A percentile compares a stretch with the other conserved stretches of the same genome.
These are phyloP conservation scores for Geranomyces michiganensis DNA, from an alignment of 192 early-diverging fungal genomes.

Conservation along the genomic window DNA sequence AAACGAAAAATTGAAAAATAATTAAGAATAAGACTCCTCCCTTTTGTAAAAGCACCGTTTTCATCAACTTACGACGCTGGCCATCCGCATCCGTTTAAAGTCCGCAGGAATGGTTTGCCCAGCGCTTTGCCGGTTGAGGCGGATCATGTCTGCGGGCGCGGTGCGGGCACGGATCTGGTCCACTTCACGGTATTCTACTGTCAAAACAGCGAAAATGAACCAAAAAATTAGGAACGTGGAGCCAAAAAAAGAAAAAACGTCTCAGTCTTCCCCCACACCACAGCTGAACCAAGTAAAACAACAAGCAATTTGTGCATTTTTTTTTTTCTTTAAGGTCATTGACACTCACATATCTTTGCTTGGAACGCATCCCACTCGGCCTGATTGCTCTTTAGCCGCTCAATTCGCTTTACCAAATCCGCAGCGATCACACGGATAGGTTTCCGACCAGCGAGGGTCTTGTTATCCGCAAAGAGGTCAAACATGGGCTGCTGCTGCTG, in stretches of 20 bases:
- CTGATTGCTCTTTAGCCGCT: constrained; percentile 53
- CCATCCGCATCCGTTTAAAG: constrained; percentile 11
- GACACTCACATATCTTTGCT: constrained; percentile 44
- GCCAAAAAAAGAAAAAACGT: not conserved
- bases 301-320: no score
- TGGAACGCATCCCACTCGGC: constrained; percentile 60
- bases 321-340: not conserved
- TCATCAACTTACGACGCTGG: constrained; percentile 13
- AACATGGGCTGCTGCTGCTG: constrained; percentile 15
- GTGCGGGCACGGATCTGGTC: constrained; percentile 13
- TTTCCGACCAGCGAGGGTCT: constrained; percentile 49
- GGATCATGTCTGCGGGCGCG: constrained; percentile 35
- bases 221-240: not conserved
- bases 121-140: constrained; percentile 30
- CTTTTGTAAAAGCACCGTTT: no score
- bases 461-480: constrained; percentile 22
- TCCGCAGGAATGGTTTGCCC: constrained; percentile 22
- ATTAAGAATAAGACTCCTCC: no score
- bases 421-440: constrained; percentile 54
- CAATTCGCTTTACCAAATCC: constrained; percentile 54
- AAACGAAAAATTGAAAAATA: no score
- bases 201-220: not conserved
- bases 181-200: constrained; percentile 24
- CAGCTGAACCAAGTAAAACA: no score
- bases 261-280: no score